Conservation (phyloP, 176 grass and related monocot species). For the Hordeum vulgare region MorexV3_pseudomolecules_assembly NC_058521.1:369620364-369620863, state of each 20-base stretch:
- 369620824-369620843: too few relatives aligned
- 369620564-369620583: slow-evolving; percentile 7
- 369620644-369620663: too few relatives aligned
- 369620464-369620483: slow-evolving; percentile 2
- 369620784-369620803: too few relatives aligned
- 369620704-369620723: too few relatives aligned
- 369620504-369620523: background rate
- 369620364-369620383: background rate
- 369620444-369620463: background rate
- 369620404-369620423: background rate
- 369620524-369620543: slow-evolving; percentile 1
- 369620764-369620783: too few relatives aligned
- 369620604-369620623: slow-evolving; percentile 22
- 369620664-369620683: too few relatives aligned
- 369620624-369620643: too few relatives aligned
- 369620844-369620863: too few relatives aligned
- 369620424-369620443: background rate
- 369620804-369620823: too few relatives aligned
- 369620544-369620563: background rate
- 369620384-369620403: background rate
- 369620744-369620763: too few relatives aligned
- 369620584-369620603: background rate
- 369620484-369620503: background rate
- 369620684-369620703: too few relatives aligned
- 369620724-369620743: too few relatives aligned